phyloP scores from a whole-genome alignment of 2,329 filamentous ascomycete genomes.

The Xylariomycetidae sp. region DNA sequence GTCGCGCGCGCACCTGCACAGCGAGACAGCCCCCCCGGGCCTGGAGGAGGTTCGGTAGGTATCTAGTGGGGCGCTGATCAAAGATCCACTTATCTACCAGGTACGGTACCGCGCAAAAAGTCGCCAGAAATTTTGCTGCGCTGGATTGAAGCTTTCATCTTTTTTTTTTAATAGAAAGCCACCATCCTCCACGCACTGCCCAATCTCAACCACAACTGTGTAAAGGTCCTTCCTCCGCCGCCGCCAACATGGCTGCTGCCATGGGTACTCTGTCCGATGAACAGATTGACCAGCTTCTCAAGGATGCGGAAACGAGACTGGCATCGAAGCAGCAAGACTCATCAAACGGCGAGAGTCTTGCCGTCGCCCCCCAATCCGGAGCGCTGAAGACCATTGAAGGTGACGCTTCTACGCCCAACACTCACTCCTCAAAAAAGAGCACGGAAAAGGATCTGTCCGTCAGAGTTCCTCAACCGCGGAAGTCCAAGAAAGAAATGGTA shows the following conservation, averaged over 20 bases:
- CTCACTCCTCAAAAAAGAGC: conserved; percentile 6
- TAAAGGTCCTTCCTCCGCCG: too few relatives aligned
- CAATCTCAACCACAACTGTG: too few relatives aligned
- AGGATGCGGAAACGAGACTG: conserved; percentile 56
- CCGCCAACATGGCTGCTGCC: conserved; percentile 22
- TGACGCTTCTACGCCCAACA: conserved; percentile 7
- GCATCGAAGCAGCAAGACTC: conserved; percentile 19
- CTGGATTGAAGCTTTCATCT: too few relatives aligned
- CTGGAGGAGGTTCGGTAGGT: too few relatives aligned
- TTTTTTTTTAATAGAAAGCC: too few relatives aligned
- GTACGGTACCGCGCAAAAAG: too few relatives aligned
- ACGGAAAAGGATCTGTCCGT: conserved; percentile 20
- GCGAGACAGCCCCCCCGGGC: too few relatives aligned
- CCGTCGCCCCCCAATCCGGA: conserved; percentile 26
- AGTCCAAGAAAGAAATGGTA: conserved; percentile 27
- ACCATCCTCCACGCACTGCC: too few relatives aligned
- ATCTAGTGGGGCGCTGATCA: too few relatives aligned
- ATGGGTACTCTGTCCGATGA: conserved; percentile 57
- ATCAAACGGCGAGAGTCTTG: conserved; percentile 24
- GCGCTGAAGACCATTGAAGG: conserved; percentile 11
- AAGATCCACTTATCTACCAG: too few relatives aligned
- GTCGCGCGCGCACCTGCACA: too few relatives aligned
- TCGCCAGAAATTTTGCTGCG: background rate
- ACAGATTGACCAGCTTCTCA: conserved; percentile 57
- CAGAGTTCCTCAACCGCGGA: conserved; percentile 20